Evolutionary conservation across 2,329 filamentous ascomycete genomes (phyloP).

Genomic region (Trichoderma cornu-damae): DNA sequence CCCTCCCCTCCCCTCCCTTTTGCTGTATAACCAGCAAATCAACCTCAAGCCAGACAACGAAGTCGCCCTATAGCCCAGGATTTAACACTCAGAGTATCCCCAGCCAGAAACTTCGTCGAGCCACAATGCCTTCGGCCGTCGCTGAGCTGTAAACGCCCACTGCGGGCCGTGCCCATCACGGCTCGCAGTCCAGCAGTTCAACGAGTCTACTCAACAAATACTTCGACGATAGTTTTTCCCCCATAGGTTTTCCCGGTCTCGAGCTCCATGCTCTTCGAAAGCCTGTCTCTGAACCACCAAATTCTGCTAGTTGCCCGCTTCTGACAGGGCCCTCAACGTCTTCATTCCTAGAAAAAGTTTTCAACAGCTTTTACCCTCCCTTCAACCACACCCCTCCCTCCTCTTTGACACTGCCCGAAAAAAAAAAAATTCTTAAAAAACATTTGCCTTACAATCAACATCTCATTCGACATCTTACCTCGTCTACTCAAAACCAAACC

Average conservation of each 20-base stretch:
- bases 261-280: slow-evolving; percentile 34
- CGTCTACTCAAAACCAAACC: not conserved
- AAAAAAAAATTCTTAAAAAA: too few relatives aligned
- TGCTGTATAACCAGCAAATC: slow-evolving; percentile 30
- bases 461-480: not conserved
- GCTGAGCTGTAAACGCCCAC: slow-evolving; percentile 89
- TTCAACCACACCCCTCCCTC: not conserved
- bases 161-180: slow-evolving; percentile 58
- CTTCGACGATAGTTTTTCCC: slow-evolving; percentile 63
- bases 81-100: slow-evolving; percentile 31
- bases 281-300: slow-evolving; percentile 37
- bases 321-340: slow-evolving; percentile 25
- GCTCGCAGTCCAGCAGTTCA: slow-evolving; percentile 84
- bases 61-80: slow-evolving; percentile 45
- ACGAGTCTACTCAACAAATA: slow-evolving; percentile 53
- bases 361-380: not conserved
- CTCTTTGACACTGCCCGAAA: not conserved
- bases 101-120: slow-evolving; percentile 61
- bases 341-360: slow-evolving; percentile 16
- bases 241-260: slow-evolving; percentile 50
- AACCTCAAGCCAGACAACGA: slow-evolving; percentile 54
- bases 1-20: slow-evolving; percentile 20
- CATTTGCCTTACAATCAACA: not conserved
- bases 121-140: slow-evolving; percentile 67
- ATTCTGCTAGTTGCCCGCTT: slow-evolving; percentile 30